Conservation (phyloP, 768 basidiomycete species). For the Amanita rubescens region DNA sequence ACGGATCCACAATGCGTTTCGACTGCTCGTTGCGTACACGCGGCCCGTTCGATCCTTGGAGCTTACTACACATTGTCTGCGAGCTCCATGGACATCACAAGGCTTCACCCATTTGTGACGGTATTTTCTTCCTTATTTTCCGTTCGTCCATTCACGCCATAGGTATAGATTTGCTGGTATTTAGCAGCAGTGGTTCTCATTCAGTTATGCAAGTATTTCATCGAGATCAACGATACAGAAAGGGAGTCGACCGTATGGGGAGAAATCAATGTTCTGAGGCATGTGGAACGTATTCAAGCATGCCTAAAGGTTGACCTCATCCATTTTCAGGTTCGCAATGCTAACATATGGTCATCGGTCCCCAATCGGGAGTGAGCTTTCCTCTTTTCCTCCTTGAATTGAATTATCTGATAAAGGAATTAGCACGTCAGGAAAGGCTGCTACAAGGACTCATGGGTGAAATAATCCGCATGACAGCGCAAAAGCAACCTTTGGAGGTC, state of each 20-base stretch:
- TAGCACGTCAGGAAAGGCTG: conserved; percentile 77
- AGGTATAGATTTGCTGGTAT: conserved; percentile 78
- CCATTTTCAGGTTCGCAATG: conserved; percentile 63
- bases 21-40: conserved; percentile 64
- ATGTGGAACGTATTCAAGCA: conserved; percentile 12
- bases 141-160: conserved; percentile 7
- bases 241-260: conserved; percentile 79
- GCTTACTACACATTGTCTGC: conserved; percentile 76
- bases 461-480: conserved; percentile 75
- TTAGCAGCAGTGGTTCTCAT: conserved; percentile 83
- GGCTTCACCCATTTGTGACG: conserved; percentile 76
- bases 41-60: conserved; percentile 65
- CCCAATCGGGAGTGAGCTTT: conserved; percentile 69
- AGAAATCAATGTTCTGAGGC: conserved; percentile 81
- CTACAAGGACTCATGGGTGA: conserved; percentile 81
- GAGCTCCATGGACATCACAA: conserved; percentile 73
- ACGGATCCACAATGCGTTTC: conserved; percentile 57
- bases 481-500: conserved; percentile 73
- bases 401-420: conserved; percentile 7
- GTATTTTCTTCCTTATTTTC: conserved; percentile 32
- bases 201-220: conserved; percentile 80
- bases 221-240: conserved; percentile 69
- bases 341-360: conserved; percentile 72
- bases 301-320: conserved; percentile 4
- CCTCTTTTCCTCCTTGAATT: conserved; percentile 1